These are phyloP conservation scores for Sarocladiaceae sp. DNA, from an alignment of 2,329 filamentous ascomycete species.

Conservation along the genomic window DNA sequence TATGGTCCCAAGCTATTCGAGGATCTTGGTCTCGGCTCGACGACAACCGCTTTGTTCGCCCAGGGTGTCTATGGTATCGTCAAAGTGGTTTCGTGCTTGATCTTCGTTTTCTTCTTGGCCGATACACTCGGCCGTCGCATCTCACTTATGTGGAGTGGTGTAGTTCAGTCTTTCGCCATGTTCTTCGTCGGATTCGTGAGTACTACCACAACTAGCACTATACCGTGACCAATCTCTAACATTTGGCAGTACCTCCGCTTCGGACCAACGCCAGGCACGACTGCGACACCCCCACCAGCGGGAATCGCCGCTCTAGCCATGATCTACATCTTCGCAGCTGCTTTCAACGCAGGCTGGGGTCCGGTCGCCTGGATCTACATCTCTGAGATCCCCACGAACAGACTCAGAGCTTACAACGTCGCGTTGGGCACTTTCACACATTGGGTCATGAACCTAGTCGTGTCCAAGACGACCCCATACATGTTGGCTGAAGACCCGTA, in stretches of 20 bases:
- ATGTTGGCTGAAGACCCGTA: conserved; percentile 46
- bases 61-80: conserved; percentile 66
- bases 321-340: conserved; percentile 59
- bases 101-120: conserved; percentile 59
- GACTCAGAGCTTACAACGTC: conserved; percentile 56
- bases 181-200: conserved; percentile 52
- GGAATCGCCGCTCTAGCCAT: conserved; percentile 52
- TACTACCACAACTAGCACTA: neutral
- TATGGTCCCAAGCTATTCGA: conserved; percentile 61
- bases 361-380: conserved; percentile 49
- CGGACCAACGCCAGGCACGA: conserved; percentile 27
- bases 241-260: conserved; percentile 45
- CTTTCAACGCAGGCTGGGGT: conserved; percentile 61
- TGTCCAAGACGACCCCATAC: conserved; percentile 54
- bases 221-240: conserved; percentile 2
- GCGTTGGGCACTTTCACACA: conserved; percentile 58
- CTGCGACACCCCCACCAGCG: conserved; percentile 36
- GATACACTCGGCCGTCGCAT: conserved; percentile 60
- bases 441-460: conserved; percentile 62
- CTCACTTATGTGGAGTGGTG: conserved; percentile 21
- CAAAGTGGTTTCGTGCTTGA: conserved; percentile 57
- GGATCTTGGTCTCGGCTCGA: conserved; percentile 48
- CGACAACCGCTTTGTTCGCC: conserved; percentile 56
- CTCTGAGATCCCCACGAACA: conserved; percentile 57
- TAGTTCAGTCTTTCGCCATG: conserved; percentile 37